These are phyloP conservation scores for Phaeomoniella chlamydospora DNA, from an alignment of 2,329 filamentous ascomycete species.

Conservation along the genomic window DNA sequence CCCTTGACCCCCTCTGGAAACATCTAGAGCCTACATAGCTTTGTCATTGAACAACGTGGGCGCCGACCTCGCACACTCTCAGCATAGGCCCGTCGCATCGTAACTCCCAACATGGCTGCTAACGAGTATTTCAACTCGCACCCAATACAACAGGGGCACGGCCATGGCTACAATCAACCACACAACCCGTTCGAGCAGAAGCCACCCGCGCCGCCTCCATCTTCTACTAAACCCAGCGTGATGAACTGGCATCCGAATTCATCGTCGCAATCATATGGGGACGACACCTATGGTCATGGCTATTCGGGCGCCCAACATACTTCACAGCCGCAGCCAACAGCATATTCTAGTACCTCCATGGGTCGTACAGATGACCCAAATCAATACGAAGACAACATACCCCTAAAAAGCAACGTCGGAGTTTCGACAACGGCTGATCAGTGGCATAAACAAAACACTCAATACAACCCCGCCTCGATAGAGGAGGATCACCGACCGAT, in stretches of 20 bases:
- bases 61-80: too few species aligned
- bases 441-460: constrained; percentile 23
- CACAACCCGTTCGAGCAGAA: not conserved
- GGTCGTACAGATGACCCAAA: constrained; percentile 18
- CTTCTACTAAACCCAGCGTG: constrained; percentile 1
- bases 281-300: constrained; percentile 17
- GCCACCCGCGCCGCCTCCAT: constrained; percentile 3
- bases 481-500: constrained; percentile 8
- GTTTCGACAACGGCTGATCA: constrained; percentile 15
- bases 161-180: not conserved
- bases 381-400: constrained; percentile 26
- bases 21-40: too few species aligned
- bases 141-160: not conserved
- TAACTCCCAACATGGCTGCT: constrained; percentile 25
- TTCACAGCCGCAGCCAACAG: constrained; percentile 10
- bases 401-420: constrained; percentile 18
- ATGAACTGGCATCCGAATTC: constrained; percentile 17
- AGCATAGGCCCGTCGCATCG: too few species aligned
- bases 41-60: too few species aligned
- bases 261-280: constrained; percentile 27
- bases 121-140: constrained; percentile 16
- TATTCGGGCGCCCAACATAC: constrained; percentile 21
- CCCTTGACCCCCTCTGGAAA: too few species aligned
- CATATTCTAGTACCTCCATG: constrained; percentile 14
- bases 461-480: constrained; percentile 41